A percentile compares a stretch with the other conserved stretches of the same genome.
Conservation (phyloP, 2,329 filamentous ascomycete species). For the Phoma sp. region DNA sequence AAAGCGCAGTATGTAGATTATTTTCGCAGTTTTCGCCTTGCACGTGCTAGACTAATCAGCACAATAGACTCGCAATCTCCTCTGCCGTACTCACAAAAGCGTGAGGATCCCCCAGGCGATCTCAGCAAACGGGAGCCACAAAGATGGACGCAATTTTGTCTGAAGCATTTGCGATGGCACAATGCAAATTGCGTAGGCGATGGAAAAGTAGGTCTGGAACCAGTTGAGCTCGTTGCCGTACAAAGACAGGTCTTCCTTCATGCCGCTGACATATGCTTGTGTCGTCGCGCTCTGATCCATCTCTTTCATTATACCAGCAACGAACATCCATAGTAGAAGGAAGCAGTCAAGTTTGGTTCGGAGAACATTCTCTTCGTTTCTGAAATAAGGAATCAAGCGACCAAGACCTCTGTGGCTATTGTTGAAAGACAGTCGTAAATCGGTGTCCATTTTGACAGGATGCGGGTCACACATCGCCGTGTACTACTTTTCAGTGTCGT, state of each 20-base stretch:
- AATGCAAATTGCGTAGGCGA: conserved; percentile 15
- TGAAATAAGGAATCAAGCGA: conserved; percentile 8
- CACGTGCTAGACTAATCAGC: background rate
- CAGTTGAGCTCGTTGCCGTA: conserved; percentile 21
- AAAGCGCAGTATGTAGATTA: conserved; percentile 8
- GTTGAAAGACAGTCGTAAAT: background rate
- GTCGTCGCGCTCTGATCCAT: conserved; percentile 16
- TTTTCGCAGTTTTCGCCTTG: conserved; percentile 10
- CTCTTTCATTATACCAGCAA: conserved; percentile 18
- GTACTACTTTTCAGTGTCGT: too few species aligned
- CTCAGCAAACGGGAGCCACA: conserved; percentile 3
- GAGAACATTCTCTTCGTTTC: conserved; percentile 9
- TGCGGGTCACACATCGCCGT: background rate
- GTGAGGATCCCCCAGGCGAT: conserved; percentile 9
- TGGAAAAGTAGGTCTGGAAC: conserved; percentile 15
- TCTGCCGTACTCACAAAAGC: conserved; percentile 1
- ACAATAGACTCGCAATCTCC: too few species aligned
- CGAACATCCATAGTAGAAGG: conserved; percentile 17
- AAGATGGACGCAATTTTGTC: conserved; percentile 9
- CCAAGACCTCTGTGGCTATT: background rate
- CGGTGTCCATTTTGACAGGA: background rate
- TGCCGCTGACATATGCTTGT: conserved; percentile 21
- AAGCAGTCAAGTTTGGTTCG: conserved; percentile 16
- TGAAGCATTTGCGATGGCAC: conserved; percentile 18
- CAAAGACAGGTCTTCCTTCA: conserved; percentile 21